Percentiles rank a stretch among this genome's conserved stretches.
Conservation (phyloP, 2,329 filamentous ascomycete species). For the Tolypocladium cylindrosporum region DNA sequence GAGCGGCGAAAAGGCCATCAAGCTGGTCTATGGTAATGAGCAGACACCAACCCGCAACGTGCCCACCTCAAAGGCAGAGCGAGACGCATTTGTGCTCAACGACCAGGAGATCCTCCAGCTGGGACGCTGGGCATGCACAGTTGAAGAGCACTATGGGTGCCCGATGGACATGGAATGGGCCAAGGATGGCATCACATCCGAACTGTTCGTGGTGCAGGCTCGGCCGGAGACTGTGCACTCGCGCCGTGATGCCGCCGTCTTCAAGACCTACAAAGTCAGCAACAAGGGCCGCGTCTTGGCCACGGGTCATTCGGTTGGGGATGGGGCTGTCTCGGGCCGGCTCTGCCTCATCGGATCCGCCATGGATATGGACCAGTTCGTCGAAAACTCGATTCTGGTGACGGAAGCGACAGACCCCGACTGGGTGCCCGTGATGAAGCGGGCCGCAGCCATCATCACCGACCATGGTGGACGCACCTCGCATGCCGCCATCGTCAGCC, state of each 20-base stretch:
- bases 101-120: slow-evolving; percentile 24
- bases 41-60: slow-evolving; percentile 20
- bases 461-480: slow-evolving; percentile 27
- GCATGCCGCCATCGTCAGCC: slow-evolving; percentile 28
- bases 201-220: slow-evolving; percentile 25
- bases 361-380: slow-evolving; percentile 20
- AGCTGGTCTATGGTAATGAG: slow-evolving; percentile 23
- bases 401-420: slow-evolving; percentile 25
- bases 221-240: slow-evolving; percentile 26
- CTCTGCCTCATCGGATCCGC: slow-evolving; percentile 20
- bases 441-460: slow-evolving; percentile 23
- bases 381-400: slow-evolving; percentile 23
- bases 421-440: slow-evolving; percentile 28
- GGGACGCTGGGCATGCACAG: slow-evolving; percentile 21
- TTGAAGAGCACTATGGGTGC: slow-evolving; percentile 23
- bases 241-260: slow-evolving; percentile 11
- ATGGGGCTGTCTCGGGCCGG: slow-evolving; percentile 20
- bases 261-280: slow-evolving; percentile 22
- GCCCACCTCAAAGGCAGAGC: slow-evolving; percentile 24
- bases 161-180: slow-evolving; percentile 30
- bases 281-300: slow-evolving; percentile 16
- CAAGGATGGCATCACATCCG: slow-evolving; percentile 17
- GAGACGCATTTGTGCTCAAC: slow-evolving; percentile 18
- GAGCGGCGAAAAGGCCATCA: slow-evolving; percentile 21
- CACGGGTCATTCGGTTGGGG: slow-evolving; percentile 21